These are phyloP conservation scores for Cutaneotrichosporon arboriforme DNA, from an alignment of 1,284 basidiomycete genomes.

Conservation along the genomic window DNA sequence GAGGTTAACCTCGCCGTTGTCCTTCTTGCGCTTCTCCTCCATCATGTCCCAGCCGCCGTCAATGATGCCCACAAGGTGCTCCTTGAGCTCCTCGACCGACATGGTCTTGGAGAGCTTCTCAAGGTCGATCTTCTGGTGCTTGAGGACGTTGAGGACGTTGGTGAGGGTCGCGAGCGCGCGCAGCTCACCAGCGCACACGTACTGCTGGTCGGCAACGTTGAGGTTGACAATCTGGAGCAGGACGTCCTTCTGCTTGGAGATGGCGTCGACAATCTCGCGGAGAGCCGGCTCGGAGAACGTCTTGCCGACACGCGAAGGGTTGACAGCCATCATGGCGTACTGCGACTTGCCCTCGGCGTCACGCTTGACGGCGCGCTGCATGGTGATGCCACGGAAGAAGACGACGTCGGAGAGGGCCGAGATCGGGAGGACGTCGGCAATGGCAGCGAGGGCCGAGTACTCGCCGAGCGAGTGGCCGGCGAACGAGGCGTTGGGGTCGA, in stretches of 20 bases:
- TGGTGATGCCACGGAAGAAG: conserved; percentile 98
- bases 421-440: conserved; percentile 91
- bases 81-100: conserved; percentile 46
- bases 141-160: conserved; percentile 93
- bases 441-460: conserved; percentile 94
- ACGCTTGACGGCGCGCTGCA: conserved; percentile 96
- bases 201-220: conserved; percentile 78
- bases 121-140: conserved; percentile 94
- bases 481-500: conserved; percentile 86
- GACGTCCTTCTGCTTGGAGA: conserved; percentile 67
- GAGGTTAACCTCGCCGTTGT: conserved; percentile 73
- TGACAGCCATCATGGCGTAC: conserved; percentile 98
- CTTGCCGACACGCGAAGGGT: conserved; percentile 89
- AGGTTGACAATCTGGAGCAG: conserved; percentile 95
- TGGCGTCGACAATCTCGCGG: conserved; percentile 89
- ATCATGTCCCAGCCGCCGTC: conserved; percentile 73
- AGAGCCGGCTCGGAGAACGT: conserved; percentile 85
- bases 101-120: conserved; percentile 62
- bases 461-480: conserved; percentile 98
- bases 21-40: conserved; percentile 65
- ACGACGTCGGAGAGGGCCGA: conserved; percentile 96
- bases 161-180: conserved; percentile 88
- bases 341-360: conserved; percentile 87
- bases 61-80: conserved; percentile 79
- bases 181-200: conserved; percentile 95